Evolutionary conservation across 768 basidiomycete species (phyloP).

Genomic region (Suillus variegatus): DNA sequence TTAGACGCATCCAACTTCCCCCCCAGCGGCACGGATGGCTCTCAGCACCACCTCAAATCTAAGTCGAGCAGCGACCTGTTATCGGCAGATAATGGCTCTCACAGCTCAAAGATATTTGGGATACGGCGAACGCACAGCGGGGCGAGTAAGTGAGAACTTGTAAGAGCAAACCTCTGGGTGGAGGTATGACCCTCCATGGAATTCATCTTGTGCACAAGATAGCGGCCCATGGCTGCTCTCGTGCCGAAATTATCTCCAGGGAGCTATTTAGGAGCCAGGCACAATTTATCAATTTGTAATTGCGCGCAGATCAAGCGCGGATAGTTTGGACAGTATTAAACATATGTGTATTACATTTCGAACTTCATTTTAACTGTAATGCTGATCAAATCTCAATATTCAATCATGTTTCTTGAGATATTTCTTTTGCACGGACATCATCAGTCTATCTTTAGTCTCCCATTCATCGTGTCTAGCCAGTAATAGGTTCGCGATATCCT

Average conservation of each 20-base stretch:
- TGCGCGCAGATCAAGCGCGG: too few relatives aligned
- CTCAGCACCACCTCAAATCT: constrained; percentile 13
- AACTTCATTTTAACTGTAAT: not conserved
- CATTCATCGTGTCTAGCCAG: constrained; percentile 2
- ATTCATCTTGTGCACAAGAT: not conserved
- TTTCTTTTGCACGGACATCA: not conserved
- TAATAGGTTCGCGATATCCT: constrained; percentile 13
- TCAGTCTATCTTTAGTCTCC: not conserved
- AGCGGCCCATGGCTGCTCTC: not conserved
- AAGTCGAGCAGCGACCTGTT: constrained; percentile 8
- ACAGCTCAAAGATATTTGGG: constrained; percentile 10
- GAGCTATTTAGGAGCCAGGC: not conserved
- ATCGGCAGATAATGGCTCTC: not conserved
- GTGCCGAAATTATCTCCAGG: not conserved
- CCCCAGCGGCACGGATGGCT: constrained; percentile 1
- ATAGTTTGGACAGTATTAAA: not conserved
- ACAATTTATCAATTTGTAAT: not conserved
- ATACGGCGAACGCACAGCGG: constrained; percentile 12
- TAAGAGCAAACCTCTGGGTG: not conserved
- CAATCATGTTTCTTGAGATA: not conserved
- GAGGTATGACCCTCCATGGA: not conserved
- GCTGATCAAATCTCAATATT: not conserved
- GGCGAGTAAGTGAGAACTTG: not conserved
- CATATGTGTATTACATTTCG: not conserved
- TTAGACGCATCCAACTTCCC: constrained; percentile 48